phyloP scores from a whole-genome alignment of 805 yeast genomes.

The Wickerhamiella cacticola region DNA sequence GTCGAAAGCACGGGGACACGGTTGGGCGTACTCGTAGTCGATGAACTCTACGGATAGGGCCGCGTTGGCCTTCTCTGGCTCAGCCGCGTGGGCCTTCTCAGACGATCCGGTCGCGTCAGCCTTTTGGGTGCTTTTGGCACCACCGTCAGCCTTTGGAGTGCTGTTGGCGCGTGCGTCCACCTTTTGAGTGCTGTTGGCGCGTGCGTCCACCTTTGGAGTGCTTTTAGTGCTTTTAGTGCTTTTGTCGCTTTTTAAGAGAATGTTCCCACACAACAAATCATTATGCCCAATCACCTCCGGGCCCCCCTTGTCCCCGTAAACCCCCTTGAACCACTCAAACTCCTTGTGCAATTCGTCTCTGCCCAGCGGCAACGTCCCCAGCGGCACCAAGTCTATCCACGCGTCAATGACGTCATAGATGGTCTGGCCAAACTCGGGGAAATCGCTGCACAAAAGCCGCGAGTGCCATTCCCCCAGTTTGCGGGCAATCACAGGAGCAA shows the following conservation, averaged over 20 bases:
- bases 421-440: constrained; percentile 26
- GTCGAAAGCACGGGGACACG: constrained; percentile 63
- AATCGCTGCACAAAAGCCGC: constrained; percentile 26
- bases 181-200: constrained; percentile 11
- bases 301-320: constrained; percentile 38
- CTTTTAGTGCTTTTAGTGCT: too few species aligned
- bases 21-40: constrained; percentile 62
- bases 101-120: too few species aligned
- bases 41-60: constrained; percentile 38
- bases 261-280: constrained; percentile 63
- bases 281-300: constrained; percentile 50
- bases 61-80: too few species aligned
- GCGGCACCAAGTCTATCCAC: constrained; percentile 56
- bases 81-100: constrained; percentile 7
- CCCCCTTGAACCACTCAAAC: constrained; percentile 41
- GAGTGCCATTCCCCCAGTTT: constrained; percentile 63
- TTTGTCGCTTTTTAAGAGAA: too few species aligned
- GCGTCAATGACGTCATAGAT: constrained; percentile 34
- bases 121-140: too few species aligned
- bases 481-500: constrained; percentile 50
- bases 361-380: constrained; percentile 30
- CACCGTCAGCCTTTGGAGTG: too few species aligned
- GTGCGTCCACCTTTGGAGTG: constrained; percentile 6
- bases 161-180: too few species aligned
- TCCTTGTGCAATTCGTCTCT: constrained; percentile 37